Percentiles rank a stretch among this genome's conserved stretches.
These are phyloP conservation scores for Aspergillus chevalieri DNA, from an alignment of 2,329 filamentous ascomycete genomes.

Conservation along the genomic window DNA sequence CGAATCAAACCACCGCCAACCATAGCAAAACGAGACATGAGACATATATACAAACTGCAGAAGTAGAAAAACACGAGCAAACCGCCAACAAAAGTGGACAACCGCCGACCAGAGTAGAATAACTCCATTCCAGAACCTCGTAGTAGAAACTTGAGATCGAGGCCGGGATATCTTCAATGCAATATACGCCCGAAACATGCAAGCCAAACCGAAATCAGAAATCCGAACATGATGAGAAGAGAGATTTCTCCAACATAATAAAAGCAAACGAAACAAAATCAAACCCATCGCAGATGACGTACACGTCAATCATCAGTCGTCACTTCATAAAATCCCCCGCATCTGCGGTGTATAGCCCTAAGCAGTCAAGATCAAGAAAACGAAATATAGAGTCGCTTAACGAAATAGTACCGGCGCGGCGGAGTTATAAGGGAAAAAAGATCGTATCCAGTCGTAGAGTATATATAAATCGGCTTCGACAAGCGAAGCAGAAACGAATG, in stretches of 20 bases:
- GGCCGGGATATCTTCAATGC: constrained; percentile 31
- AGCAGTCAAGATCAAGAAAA: background rate
- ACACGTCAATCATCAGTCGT: constrained; percentile 35
- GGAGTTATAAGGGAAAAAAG: constrained; percentile 1
- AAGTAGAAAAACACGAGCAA: background rate
- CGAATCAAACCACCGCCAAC: background rate
- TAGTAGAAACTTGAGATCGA: constrained; percentile 17
- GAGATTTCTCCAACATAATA: constrained; percentile 4
- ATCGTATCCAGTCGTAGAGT: background rate
- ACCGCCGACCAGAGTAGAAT: constrained; percentile 18
- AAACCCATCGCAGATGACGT: constrained; percentile 11
- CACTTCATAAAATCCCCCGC: constrained; percentile 26
- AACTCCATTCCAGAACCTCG: constrained; percentile 19
- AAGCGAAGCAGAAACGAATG: constrained; percentile 1
- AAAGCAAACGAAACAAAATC: constrained; percentile 9
- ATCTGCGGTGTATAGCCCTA: constrained; percentile 2
- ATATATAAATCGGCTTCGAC: background rate
- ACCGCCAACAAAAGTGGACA: background rate
- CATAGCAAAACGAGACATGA: background rate
- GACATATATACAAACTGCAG: background rate
- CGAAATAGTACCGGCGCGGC: constrained; percentile 1
- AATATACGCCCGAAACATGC: constrained; percentile 29
- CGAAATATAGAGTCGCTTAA: background rate
- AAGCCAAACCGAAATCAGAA: constrained; percentile 8
- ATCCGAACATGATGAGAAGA: constrained; percentile 8